Base-by-base conservation (phyloP, 371 early-diverging fungal genomes). In the Syncephalastrum contaminatum region DNA sequence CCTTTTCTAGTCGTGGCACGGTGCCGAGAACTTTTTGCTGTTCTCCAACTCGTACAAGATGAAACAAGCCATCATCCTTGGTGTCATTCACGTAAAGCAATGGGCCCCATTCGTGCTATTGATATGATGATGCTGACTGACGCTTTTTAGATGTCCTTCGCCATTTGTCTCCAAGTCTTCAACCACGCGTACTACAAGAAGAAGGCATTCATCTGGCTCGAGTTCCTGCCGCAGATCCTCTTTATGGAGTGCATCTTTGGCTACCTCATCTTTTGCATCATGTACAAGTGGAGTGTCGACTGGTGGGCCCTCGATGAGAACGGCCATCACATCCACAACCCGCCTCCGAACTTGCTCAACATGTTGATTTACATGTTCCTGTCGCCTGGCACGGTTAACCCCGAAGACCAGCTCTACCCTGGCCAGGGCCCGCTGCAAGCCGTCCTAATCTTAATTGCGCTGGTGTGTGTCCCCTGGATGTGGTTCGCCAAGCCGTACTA, bases 1-100 rank as follows among this genome's bases (percentile, higher is more conserved):
- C 67, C 6, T 88, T 25, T 87, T 86, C 62, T 83, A 90, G 63
- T 82, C 90, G 1, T 99, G 99, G 99, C 95, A 96, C 64, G 90
- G 89, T 16, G 80, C 96, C 4, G 95, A 96, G 42, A 97, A 95
- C 77, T 88, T 81, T 59, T 84, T 97, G 58, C 70, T 95, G 30
- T 99, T 99, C 73, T 85, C 91, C 59, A 99, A 99, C 82, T 97
- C 98, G 39, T 96, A 99, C 85, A 99, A 99, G 85, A 99, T 99
- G 99, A 99, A 99, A 73, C 92, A 95, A 88, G 92, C 98, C 27
- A 88, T 99, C 61, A 84, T 99, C 51, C 66, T 99, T 43, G 99
- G 99, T 63, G 97, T 99, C 41, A 78, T 94, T 56, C 99, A 99
- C 67, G 85, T 82, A 70, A 70, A 63, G 68, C 57, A n/a, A n/a